Base-by-base conservation (phyloP, 225 moss, liverwort and hornwort genomes). In the Marchantia paleacea region DNA sequence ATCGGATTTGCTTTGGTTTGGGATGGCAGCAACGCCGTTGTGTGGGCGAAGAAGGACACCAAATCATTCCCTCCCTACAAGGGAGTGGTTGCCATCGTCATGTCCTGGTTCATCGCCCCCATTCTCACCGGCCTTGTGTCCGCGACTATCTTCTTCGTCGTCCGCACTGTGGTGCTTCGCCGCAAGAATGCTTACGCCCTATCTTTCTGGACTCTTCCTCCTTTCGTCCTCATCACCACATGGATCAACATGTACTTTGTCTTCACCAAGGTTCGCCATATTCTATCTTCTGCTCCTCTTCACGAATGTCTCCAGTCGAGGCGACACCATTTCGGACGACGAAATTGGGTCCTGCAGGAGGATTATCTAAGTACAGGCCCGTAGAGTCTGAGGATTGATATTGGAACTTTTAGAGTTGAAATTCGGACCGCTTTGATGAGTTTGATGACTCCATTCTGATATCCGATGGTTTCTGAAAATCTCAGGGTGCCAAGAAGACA, bases 231-330 rank as follows among this genome's bases (percentile, higher is more conserved):
- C 52, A 0, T 89, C 69, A 93, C 93, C 28, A 87, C 86, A 19
- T 91, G 84, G 24, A 86, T 93, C 80, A 93, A 93, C 83, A 83
- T 91, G 49, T 93, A 91, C 80, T 93, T 93, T 79, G 87, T 93
- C 55, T 93, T 93, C 85, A 93, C 93, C 54, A 93, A 93, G 86
- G 79, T 79, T 22, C 29, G 78, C 28, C 29, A n/a, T 15, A n/a
- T n/a, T n/a, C n/a, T n/a, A n/a, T 49, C 8, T 61, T 58, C 15
- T 55, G 53, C 30, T 92, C 76, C 83, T 92, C 29, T 89, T 89
- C 82, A 90, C 87, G 48, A 90, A 89, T 12, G 73, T 24, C 20
- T 13, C 9, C 24, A 74, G 12, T 28, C 8, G 48, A 28, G 54
- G 24, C 24, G 16, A 53, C 10, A 47, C 8, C 54, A 50, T 54